Conservation (phyloP, 164 flowering plant species). For the Brasenia schreberi region DNA sequence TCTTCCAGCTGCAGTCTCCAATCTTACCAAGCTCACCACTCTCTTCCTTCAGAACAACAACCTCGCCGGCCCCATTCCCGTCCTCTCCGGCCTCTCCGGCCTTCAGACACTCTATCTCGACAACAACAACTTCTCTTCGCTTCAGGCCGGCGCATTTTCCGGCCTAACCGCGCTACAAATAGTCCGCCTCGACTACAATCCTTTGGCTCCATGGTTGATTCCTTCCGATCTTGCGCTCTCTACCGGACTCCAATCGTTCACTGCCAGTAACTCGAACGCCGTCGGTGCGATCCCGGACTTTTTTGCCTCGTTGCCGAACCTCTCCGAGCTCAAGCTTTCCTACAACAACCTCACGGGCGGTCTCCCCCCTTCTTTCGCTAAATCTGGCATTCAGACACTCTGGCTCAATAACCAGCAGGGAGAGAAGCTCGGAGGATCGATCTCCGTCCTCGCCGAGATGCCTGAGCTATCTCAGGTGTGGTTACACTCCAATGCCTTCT, state of each 20-base stretch:
- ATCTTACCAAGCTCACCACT: conserved; percentile 16
- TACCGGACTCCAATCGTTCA: conserved; percentile 11
- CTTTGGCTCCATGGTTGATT: conserved; percentile 24
- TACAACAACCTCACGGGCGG: conserved; percentile 41
- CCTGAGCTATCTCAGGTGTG: conserved; percentile 26
- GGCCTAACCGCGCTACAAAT: conserved; percentile 13
- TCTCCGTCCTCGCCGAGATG: conserved; percentile 30
- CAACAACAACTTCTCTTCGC: conserved; percentile 17
- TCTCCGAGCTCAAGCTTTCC: conserved; percentile 24
- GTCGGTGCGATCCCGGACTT: conserved; percentile 29
- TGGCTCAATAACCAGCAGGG: conserved; percentile 36
- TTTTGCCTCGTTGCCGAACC: conserved; percentile 16
- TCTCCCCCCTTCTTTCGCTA: conserved; percentile 21
- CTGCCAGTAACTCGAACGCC: conserved; percentile 16
- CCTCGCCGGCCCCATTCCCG: conserved; percentile 19
- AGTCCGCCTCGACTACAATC: conserved; percentile 19
- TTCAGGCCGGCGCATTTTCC: conserved; percentile 10
- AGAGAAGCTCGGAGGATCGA: conserved; percentile 17
- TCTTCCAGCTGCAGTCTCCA: conserved; percentile 18
- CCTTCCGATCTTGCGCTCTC: conserved; percentile 18
- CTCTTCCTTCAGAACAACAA: conserved; percentile 18
- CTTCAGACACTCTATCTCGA: conserved; percentile 17
- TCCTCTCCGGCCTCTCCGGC: conserved; percentile 10
- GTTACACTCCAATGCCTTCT: conserved; percentile 32
- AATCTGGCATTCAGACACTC: conserved; percentile 18